Evolutionary conservation across 1,284 basidiomycete genomes (phyloP).

Genomic region (Microbotryomycetes sp.): DNA sequence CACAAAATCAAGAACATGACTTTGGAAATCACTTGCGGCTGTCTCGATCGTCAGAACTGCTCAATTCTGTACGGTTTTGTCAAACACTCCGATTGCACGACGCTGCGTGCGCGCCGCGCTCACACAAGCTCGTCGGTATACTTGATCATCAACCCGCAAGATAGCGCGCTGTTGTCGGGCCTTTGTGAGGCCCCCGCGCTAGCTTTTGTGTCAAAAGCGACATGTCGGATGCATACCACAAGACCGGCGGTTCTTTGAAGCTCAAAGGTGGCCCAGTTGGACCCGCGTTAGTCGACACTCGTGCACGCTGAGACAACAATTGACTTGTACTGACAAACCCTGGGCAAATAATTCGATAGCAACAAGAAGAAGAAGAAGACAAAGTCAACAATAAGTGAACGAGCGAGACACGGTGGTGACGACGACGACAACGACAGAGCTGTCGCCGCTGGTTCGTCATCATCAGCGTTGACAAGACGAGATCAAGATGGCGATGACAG

Average conservation of each 20-base stretch:
- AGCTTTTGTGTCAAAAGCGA: neutral
- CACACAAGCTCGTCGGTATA: too few relatives aligned
- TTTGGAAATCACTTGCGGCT: too few relatives aligned
- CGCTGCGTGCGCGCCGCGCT: too few relatives aligned
- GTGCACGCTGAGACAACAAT: slow-evolving; percentile 1
- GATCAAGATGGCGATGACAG: slow-evolving; percentile 41
- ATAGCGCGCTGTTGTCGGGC: too few relatives aligned
- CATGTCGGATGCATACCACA: slow-evolving; percentile 45
- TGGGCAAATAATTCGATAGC: slow-evolving; percentile 13
- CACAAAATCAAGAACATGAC: too few relatives aligned
- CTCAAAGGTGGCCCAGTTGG: slow-evolving; percentile 71
- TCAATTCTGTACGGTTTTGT: too few relatives aligned
- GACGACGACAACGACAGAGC: slow-evolving; percentile 40
- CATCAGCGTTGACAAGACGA: slow-evolving; percentile 9
- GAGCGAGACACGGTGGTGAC: slow-evolving; percentile 48
- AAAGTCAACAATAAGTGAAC: slow-evolving; percentile 53
- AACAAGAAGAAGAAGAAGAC: slow-evolving; percentile 79
- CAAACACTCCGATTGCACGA: too few relatives aligned
- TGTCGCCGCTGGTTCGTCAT: slow-evolving; percentile 4
- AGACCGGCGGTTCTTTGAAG: slow-evolving; percentile 80
- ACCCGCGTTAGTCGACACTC: slow-evolving; percentile 46
- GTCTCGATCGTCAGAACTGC: too few relatives aligned
- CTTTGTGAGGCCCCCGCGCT: neutral
- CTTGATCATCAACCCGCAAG: too few relatives aligned
- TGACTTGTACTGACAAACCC: neutral